phyloP scores from a whole-genome alignment of 108 stramenopile species.

The Pseudonitzschia pungens region DNA sequence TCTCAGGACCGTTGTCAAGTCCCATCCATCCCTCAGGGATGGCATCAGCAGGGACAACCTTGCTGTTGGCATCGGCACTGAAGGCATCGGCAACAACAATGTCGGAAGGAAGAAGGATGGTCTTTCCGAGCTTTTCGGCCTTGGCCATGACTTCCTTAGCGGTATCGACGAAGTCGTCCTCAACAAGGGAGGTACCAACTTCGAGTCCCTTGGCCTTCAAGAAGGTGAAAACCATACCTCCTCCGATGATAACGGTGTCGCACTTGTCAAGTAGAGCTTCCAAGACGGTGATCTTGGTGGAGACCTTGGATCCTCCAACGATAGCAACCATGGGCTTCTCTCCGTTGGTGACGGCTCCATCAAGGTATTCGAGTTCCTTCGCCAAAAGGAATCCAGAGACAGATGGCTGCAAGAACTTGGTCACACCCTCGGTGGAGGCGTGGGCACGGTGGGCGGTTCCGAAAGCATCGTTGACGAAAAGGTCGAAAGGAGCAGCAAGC shows the following conservation, averaged over 20 bases:
- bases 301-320: constrained; percentile 99
- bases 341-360: constrained; percentile 93
- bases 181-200: constrained; percentile 94
- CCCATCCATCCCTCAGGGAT: constrained; percentile 99
- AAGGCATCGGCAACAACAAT: constrained; percentile 94
- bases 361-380: constrained; percentile 99
- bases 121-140: constrained; percentile 90
- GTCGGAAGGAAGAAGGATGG: constrained; percentile 94
- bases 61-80: constrained; percentile 83
- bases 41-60: constrained; percentile 77
- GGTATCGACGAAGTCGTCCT: constrained; percentile 96
- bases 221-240: constrained; percentile 99
- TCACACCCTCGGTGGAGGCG: constrained; percentile 99
- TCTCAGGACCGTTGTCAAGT: constrained; percentile 96
- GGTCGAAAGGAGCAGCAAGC: constrained; percentile 90
- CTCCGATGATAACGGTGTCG: constrained; percentile 98
- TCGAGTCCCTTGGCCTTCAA: constrained; percentile 94
- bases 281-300: constrained; percentile 99
- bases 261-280: constrained; percentile 98
- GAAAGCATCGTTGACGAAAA: constrained; percentile 99
- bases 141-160: constrained; percentile 95
- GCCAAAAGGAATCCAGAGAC: constrained; percentile 95
- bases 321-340: constrained; percentile 99
- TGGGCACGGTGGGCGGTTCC: constrained; percentile 99
- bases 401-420: constrained; percentile 87